Percentiles rank a stretch among this genome's conserved stretches.
These are phyloP conservation scores for Soucietia sequanensis DNA, from an alignment of 805 yeast genomes.

Conservation along the genomic window DNA sequence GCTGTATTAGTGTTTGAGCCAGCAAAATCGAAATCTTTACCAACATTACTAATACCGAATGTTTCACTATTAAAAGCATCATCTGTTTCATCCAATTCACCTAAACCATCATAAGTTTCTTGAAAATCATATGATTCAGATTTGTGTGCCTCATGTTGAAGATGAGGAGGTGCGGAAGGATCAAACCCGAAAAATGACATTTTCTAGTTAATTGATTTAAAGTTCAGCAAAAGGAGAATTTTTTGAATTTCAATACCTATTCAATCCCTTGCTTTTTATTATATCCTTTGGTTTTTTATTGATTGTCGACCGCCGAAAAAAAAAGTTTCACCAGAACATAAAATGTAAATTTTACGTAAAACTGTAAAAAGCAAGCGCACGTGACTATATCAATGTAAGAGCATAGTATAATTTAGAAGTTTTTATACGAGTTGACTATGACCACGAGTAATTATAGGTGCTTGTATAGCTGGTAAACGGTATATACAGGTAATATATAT, in stretches of 20 bases:
- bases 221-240: not conserved
- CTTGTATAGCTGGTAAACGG: no score
- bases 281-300: not conserved
- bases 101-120: conserved; percentile 79
- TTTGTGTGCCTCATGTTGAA: conserved; percentile 10
- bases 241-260: no score
- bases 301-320: conserved; percentile 1
- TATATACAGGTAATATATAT: no score
- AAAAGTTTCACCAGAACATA: no score
- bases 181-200: conserved; percentile 74
- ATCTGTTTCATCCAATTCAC: conserved; percentile 66
- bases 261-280: no score
- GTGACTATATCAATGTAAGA: no score
- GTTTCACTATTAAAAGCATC: conserved; percentile 83
- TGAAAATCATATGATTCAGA: conserved; percentile 65
- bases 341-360: no score
- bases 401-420: no score
- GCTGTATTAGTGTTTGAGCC: conserved; percentile 6
- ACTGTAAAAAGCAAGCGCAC: no score
- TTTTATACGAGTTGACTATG: no score
- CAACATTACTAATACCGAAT: conserved; percentile 49
- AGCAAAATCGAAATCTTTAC: conserved; percentile 2
- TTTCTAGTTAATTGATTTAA: not conserved
- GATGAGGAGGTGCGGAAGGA: conserved; percentile 40
- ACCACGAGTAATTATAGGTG: no score